A percentile compares a stretch with the other conserved stretches of the same genome.
Conservation (phyloP, 805 yeast genomes). For the Lipomyces mesembrius region DNA sequence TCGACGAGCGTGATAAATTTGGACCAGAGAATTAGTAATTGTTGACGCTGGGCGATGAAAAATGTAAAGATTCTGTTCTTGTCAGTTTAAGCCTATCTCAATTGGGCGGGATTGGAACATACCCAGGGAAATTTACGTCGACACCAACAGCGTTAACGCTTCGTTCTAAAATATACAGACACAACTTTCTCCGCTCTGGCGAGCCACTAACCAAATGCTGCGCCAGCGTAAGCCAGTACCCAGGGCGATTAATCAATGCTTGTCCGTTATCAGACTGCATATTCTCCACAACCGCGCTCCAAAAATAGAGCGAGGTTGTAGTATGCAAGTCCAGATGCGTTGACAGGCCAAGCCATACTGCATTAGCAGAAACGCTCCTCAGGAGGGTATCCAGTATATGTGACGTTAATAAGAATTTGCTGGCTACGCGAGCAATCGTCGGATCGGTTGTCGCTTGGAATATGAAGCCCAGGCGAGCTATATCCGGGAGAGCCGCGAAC, state of each 20-base stretch:
- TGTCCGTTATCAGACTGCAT: slow-evolving; percentile 2
- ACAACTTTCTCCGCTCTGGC: slow-evolving; percentile 25
- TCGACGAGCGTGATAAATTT: slow-evolving; percentile 76
- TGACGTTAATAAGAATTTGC: slow-evolving; percentile 6
- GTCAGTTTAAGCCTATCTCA: not conserved
- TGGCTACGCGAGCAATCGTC: slow-evolving; percentile 14
- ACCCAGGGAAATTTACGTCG: slow-evolving; percentile 23
- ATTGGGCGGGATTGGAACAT: not conserved
- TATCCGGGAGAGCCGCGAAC: not conserved
- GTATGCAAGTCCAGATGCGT: slow-evolving; percentile 5
- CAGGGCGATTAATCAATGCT: slow-evolving; percentile 3
- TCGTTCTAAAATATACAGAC: slow-evolving; percentile 22
- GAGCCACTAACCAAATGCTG: slow-evolving; percentile 20
- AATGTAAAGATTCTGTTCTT: slow-evolving; percentile 18
- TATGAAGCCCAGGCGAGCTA: slow-evolving; percentile 8
- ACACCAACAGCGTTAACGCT: not conserved
- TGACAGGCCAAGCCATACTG: not conserved
- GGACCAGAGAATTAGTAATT: slow-evolving; percentile 63
- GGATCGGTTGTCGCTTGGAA: slow-evolving; percentile 12
- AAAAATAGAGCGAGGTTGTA: slow-evolving; percentile 18
- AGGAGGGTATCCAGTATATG: slow-evolving; percentile 4
- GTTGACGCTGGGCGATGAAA: slow-evolving; percentile 1
- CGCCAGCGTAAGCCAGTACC: slow-evolving; percentile 21
- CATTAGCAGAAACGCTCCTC: not conserved
- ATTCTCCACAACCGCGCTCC: slow-evolving; percentile 17